Evolutionary conservation across 1,284 basidiomycete genomes (phyloP), one percentile per base, ranked within the genome.

Genomic region (Sanghuangporus sanghuang): DNA sequence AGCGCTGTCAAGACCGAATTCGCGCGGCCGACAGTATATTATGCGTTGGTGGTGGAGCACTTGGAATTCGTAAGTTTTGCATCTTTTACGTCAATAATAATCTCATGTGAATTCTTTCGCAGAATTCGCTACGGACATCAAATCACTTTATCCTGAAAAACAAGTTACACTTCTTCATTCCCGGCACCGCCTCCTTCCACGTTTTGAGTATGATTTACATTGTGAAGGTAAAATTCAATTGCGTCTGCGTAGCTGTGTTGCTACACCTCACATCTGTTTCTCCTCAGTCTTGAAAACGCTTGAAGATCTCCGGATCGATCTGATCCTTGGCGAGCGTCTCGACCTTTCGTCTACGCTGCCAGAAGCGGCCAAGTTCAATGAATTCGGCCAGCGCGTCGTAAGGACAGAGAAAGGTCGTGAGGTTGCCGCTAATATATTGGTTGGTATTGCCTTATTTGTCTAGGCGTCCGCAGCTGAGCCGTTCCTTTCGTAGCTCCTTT

Each of bases 51-150:
- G 85, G 85, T 4, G 85, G 85, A 6, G 84, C 85, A 3, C 76
- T 87, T 39, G 85, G 85, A 44, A 82, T 87, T 57, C 85, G 85
- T 86, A 69, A 72, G 85, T 73, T 8, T 42, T 38, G 56, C 55
- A 6, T 32, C 6, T 56, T 27, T 18, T 23, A 23, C 58, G 32
- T 18, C 44, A 5, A 64, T 23, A 27, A 23, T 9, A 72, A n/a
- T 12, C 50, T 18, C 49, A 35, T 39, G 56, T 52, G 44, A 23
- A 14, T 44, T 64, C 53, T 48, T 16, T 1, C 11, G 23, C 67
- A 85, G 81, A 91, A 72, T 86, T 86, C 68, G 86, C 88, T 0
- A 83, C 85, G 1, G 89, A 92, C 71, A 85, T 90, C 67, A 83
- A 83, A 36, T 82, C 83, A 12, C 70, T 85, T n/a, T 81, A 85